Evolutionary conservation across 2,329 filamentous ascomycete species (phyloP).

Genomic region (Epicoccum sorghinum): DNA sequence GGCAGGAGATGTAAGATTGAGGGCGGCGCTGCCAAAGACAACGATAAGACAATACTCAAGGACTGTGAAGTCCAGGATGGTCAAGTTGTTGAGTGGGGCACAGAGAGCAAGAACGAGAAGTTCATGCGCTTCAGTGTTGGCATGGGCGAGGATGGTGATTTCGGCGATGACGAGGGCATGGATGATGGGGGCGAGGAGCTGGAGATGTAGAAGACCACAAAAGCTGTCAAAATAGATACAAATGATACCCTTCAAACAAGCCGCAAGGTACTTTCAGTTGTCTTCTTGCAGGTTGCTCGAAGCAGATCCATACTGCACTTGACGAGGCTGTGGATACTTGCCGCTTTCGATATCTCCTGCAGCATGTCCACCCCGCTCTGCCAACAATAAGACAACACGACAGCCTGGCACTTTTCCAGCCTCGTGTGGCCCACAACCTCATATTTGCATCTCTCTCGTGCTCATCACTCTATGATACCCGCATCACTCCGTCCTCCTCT

Average conservation of each 20-base stretch:
- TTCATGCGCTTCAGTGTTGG: constrained; percentile 60
- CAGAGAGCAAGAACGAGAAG: constrained; percentile 63
- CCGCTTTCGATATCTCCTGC: neutral
- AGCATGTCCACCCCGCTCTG: neutral
- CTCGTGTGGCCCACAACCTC: no score
- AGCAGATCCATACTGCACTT: no score
- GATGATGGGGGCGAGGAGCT: neutral
- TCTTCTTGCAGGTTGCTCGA: no score
- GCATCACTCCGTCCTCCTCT: no score
- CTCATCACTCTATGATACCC: no score
- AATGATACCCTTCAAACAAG: constrained; percentile 1
- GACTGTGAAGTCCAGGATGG: constrained; percentile 91
- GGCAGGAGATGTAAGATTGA: constrained; percentile 82
- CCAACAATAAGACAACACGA: no score
- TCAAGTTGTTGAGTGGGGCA: constrained; percentile 82
- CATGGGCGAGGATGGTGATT: constrained; percentile 44
- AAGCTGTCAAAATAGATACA: neutral
- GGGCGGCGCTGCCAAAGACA: constrained; percentile 65
- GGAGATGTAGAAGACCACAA: neutral
- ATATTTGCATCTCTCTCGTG: no score
- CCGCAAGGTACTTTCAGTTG: neutral
- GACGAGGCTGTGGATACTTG: neutral
- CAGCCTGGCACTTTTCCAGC: no score
- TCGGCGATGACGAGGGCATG: constrained; percentile 20
- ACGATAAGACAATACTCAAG: constrained; percentile 64